phyloP scores from a whole-genome alignment of 768 basidiomycete genomes.

The Rhizopogon rudus region DNA sequence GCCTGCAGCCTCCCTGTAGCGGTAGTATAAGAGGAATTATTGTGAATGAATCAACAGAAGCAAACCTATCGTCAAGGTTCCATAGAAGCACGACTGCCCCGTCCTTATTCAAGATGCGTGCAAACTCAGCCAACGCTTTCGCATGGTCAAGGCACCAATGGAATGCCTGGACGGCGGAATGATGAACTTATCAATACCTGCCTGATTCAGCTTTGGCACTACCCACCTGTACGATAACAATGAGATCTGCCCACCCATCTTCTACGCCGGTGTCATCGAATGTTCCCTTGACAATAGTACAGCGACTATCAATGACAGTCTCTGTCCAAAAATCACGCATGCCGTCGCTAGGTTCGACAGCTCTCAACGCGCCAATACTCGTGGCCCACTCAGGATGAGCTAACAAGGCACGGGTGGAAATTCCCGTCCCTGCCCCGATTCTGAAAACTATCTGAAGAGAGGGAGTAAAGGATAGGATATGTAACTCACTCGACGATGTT shows the following conservation, averaged over 20 bases:
- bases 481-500: slow-evolving; percentile 65
- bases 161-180: slow-evolving; percentile 54
- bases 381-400: slow-evolving; percentile 54
- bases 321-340: slow-evolving; percentile 74
- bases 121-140: slow-evolving; percentile 68
- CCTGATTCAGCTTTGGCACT: neutral
- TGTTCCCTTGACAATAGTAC: slow-evolving; percentile 53
- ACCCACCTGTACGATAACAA: slow-evolving; percentile 70
- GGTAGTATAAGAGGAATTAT: neutral
- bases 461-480: neutral
- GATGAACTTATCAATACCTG: too few species aligned
- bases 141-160: slow-evolving; percentile 90
- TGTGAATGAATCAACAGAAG: neutral
- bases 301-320: slow-evolving; percentile 48
- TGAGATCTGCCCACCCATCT: slow-evolving; percentile 68
- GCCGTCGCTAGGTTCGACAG: slow-evolving; percentile 81
- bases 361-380: slow-evolving; percentile 49
- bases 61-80: slow-evolving; percentile 84
- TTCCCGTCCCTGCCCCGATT: slow-evolving; percentile 81
- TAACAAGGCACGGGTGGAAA: slow-evolving; percentile 81
- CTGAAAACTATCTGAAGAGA: slow-evolving; percentile 30
- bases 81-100: slow-evolving; percentile 74
- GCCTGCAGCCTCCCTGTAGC: slow-evolving; percentile 45
- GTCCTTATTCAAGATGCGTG: slow-evolving; percentile 71
- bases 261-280: slow-evolving; percentile 60